phyloP scores from a whole-genome alignment of 495 filamentous ascomycete genomes.

The Penicillium antarcticum region DNA sequence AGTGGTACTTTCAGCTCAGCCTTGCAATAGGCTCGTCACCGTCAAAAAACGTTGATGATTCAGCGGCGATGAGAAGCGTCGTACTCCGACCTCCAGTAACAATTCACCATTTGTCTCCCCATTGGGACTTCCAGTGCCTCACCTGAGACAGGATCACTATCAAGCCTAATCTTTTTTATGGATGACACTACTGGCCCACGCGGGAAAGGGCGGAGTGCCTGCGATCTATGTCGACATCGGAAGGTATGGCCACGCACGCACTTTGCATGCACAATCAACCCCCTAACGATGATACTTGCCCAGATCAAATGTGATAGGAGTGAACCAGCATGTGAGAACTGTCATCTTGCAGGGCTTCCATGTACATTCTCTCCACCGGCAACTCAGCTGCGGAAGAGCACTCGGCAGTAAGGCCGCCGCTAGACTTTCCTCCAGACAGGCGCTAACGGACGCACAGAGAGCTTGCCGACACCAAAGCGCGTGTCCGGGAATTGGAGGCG shows the following conservation, averaged over 20 bases:
- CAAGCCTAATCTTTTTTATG: background rate
- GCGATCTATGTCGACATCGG: conserved; percentile 24
- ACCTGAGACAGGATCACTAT: background rate
- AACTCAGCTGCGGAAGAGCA: conserved; percentile 12
- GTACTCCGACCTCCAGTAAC: background rate
- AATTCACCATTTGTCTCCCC: background rate
- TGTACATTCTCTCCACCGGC: conserved; percentile 19
- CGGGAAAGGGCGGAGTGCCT: conserved; percentile 16
- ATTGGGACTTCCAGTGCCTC: background rate
- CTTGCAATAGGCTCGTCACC: background rate
- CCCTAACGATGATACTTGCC: background rate
- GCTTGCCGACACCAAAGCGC: conserved; percentile 20
- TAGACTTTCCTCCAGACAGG: background rate
- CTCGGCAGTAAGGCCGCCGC: conserved; percentile 17
- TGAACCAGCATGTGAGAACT: conserved; percentile 28
- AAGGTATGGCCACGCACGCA: conserved; percentile 14
- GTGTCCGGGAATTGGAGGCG: conserved; percentile 20
- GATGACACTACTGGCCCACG: conserved; percentile 6
- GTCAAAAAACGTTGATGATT: conserved; percentile 3
- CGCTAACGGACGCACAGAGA: conserved; percentile 16
- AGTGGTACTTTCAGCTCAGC: background rate
- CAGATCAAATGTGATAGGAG: conserved; percentile 28
- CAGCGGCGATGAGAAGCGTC: conserved; percentile 1
- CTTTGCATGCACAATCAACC: background rate
- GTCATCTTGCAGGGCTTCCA: conserved; percentile 16